phyloP scores from a whole-genome alignment of 352 stramenopile species.

The Pythium phragmitis region DNA sequence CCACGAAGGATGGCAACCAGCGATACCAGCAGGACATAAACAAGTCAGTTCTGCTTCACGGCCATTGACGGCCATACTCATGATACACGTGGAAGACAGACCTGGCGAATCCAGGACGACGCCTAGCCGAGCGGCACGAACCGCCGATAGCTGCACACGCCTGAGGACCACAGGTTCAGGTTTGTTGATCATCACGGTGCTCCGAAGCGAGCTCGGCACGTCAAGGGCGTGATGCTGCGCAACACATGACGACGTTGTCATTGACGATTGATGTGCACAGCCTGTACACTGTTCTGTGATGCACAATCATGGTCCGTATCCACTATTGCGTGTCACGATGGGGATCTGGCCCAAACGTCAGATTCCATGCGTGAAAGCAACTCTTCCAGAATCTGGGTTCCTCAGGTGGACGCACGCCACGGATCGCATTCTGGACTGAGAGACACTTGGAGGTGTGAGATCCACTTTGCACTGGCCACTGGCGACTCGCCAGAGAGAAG shows the following conservation, averaged over 20 bases:
- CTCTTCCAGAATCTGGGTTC: not conserved
- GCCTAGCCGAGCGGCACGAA: no score
- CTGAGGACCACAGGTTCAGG: not conserved
- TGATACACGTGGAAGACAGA: no score
- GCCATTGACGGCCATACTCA: not conserved
- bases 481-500: no score
- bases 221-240: not conserved
- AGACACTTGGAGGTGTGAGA: not conserved
- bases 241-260: not conserved
- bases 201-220: not conserved
- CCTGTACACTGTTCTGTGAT: not conserved
- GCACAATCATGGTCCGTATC: not conserved
- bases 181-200: no score
- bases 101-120: no score
- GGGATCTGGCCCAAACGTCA: no score
- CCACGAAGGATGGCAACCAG: not conserved
- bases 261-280: no score
- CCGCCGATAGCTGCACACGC: no score
- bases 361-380: no score
- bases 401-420: not conserved
- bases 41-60: not conserved
- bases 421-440: not conserved
- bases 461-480: not conserved
- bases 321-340: no score
- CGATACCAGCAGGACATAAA: no score